Evolutionary conservation across 148 eudicot species (phyloP).

Genomic region (Vaccinium corymbosum): DNA sequence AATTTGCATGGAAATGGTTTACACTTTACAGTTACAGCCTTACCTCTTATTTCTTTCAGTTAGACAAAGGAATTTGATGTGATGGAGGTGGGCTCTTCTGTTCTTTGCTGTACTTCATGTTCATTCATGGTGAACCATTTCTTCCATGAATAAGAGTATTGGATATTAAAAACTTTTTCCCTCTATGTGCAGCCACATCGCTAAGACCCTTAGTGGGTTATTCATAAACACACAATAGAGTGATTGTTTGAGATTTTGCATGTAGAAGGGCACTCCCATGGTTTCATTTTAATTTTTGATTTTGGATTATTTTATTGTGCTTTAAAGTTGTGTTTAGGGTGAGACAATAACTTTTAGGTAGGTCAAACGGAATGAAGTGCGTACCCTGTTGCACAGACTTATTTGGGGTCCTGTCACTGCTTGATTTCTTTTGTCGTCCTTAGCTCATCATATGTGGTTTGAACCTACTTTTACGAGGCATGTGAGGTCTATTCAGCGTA

Average conservation of each 20-base stretch:
- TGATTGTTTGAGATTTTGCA: not conserved
- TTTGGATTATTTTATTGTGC: not conserved
- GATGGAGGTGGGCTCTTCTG: not conserved
- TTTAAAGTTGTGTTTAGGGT: not conserved
- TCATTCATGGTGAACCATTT: not conserved
- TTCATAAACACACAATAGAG: not conserved
- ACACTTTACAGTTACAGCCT: not conserved
- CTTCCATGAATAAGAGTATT: not conserved
- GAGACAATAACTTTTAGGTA: not conserved
- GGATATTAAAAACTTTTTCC: not conserved
- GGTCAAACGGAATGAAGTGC: not conserved
- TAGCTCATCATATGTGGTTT: not conserved
- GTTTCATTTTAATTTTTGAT: not conserved
- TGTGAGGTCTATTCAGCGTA: not conserved
- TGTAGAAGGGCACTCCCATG: not conserved
- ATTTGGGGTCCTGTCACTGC: not conserved
- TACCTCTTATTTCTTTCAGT: not conserved
- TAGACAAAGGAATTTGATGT: not conserved
- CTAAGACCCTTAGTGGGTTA: not conserved
- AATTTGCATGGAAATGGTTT: not conserved
- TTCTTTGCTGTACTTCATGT: not conserved
- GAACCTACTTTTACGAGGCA: not conserved
- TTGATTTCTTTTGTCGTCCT: slow-evolving; percentile 1
- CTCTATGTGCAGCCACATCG: not conserved
- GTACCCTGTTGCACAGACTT: not conserved